Base-by-base conservation (phyloP, 352 stramenopile species). In the Phytophthora ohioensis region DNA sequence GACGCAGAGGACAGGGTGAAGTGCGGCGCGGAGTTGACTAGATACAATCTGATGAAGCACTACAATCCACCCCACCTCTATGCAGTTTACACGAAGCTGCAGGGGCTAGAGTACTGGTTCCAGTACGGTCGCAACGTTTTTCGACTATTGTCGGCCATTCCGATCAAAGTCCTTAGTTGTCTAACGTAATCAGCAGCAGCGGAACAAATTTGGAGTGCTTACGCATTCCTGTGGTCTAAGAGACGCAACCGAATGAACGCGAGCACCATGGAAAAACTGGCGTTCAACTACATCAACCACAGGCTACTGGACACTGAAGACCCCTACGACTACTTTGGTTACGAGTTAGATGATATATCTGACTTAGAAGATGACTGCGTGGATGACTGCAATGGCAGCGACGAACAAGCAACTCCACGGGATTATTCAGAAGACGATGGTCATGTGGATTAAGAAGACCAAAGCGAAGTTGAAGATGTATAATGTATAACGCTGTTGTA, bases 131-230 rank as follows among this genome's bases (percentile, higher is more conserved):
- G 49, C 13, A 30, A 9, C 2, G 5, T 10, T 8, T 57, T 45
- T 32, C 49, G 32, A 15, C 12, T 32, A 4, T 30, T 57, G 5
- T 1, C 49, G 12, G 32, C 32, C 13, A 57, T 57, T 32, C 35
- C 49, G 11, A 9, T 57, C 7, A 10, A 15, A 27, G 49, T 57
- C 5, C 17, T 57, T 5, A 32, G 12, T 10, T 7, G 43, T 32
- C 49, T 10, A 5, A 57, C 49, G 6, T 57, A 31, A 4, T 45
- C 32, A 32, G 49, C 49, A 13, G 30, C 15, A 5, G 8, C 49
- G 17, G 49, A 57, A 31, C 49, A 32, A 5, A 32, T 57, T 8
- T 57, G 49, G 49, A 57, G 49, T 21, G 17, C 15, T 4, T 57
- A 57, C 8, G 5, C 12, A 10, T 57, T 45, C 31, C 31, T 57